Conservation (phyloP, 371 early-diverging fungal genomes). For the Umbelopsis sp. region DNA sequence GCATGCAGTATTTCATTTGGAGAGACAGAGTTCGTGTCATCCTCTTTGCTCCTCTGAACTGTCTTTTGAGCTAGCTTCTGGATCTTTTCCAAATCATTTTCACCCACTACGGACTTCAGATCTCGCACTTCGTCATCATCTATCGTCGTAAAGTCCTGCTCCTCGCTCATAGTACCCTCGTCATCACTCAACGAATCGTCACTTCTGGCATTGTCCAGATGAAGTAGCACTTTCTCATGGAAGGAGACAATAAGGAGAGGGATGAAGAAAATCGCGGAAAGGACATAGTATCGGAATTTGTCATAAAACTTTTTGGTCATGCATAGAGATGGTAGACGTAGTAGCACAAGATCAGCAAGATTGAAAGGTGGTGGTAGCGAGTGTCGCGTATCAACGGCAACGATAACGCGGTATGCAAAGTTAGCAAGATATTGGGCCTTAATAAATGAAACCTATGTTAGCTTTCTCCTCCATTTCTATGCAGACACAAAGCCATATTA, state of each 20-base stretch:
- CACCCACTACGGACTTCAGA: neutral
- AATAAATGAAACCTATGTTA: neutral
- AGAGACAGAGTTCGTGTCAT: neutral
- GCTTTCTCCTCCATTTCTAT: too few species aligned
- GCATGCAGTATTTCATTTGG: neutral
- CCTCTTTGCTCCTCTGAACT: neutral
- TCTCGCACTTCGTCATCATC: conserved; percentile 1
- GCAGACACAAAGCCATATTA: too few species aligned
- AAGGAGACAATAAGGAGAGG: conserved; percentile 30
- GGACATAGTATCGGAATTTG: conserved; percentile 24
- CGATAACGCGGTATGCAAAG: conserved; percentile 41
- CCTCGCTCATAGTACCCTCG: conserved; percentile 5
- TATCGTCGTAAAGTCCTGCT: neutral
- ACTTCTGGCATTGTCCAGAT: neutral
- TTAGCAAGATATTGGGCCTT: conserved; percentile 40
- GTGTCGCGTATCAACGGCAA: conserved; percentile 37
- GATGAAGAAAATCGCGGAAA: conserved; percentile 30
- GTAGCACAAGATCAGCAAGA: conserved; percentile 34
- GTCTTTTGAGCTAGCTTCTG: neutral
- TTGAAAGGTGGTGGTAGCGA: conserved; percentile 43
- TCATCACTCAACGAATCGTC: conserved; percentile 10
- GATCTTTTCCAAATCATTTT: neutral
- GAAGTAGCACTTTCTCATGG: neutral
- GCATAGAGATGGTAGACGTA: conserved; percentile 27
- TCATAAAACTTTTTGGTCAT: conserved; percentile 25